Evolutionary conservation across 2,329 filamentous ascomycete genomes (phyloP), one percentile per base, ranked within the genome.

Genomic region (Penicillium sp.): DNA sequence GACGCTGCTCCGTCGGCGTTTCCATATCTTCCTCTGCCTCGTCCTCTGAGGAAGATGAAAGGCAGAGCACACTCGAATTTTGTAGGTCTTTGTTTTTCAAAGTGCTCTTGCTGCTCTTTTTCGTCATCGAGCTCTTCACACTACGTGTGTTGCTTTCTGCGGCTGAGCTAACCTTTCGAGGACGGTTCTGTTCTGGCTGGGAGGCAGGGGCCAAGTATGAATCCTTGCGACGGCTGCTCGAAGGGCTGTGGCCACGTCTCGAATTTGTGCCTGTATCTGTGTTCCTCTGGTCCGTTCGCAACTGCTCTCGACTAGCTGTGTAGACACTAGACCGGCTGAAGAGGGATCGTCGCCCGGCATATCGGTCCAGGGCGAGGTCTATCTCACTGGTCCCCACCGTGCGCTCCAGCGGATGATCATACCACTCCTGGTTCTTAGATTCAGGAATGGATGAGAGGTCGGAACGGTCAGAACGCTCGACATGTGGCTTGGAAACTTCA

Each of bases 21-120:
- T 59, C 55, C 11, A 63, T 57, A 8, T 71, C 67, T 19, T 72
- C 71, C 2, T 75, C 75, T 19, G 72, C 69, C 53, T 77, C 77
- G 44, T 77, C 75, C 51, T 79, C 78, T 0, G 78, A 80, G n/a
- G 77, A 45, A 4, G 42, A 80, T 3, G 78, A 80, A 39, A 81
- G 72, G 47, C 73, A 77, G 9, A 81, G 73, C 10, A 80, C 69
- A 56, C 78, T 81, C 7, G 74, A 74, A 13, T 73, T 70, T 39
- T 74, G 73, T 21, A 81, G 67, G 55, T 81, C 75, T 11, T 66
- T 66, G 28, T 70, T 70, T 37, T 67, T 69, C 59, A 77, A 56
- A 5, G 70, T 71, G 33, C 64, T 71, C 52, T 65, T 72, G 58
- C 73, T 74, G 44, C 69, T 74, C 56, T 75, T 76, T 51, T 71